Conservation (phyloP, 2,329 filamentous ascomycete species). For the Aspergillus proliferans region DNA sequence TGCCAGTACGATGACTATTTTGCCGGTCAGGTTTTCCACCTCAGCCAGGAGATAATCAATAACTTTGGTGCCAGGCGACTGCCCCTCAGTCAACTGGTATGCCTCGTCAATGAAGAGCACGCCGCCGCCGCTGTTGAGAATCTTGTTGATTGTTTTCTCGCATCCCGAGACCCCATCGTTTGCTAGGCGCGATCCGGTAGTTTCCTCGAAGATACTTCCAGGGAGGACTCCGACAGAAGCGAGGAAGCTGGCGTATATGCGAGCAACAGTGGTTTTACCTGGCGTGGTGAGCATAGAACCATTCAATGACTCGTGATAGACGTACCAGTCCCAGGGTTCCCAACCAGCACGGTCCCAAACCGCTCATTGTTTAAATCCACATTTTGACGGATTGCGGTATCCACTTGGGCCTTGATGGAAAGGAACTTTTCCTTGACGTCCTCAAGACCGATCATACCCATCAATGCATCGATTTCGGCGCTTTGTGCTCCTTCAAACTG, state of each 20-base stretch:
- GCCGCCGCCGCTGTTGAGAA: constrained; percentile 58
- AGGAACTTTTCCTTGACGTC: constrained; percentile 61
- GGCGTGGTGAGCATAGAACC: not conserved
- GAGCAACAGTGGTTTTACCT: constrained; percentile 70
- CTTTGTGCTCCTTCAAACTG: constrained; percentile 46
- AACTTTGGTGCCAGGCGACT: constrained; percentile 53
- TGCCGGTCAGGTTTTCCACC: constrained; percentile 64
- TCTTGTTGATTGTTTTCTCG: constrained; percentile 51
- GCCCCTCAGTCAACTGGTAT: constrained; percentile 62
- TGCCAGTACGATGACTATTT: constrained; percentile 65
- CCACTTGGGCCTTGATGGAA: constrained; percentile 56
- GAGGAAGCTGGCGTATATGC: constrained; percentile 63
- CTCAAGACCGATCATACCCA: constrained; percentile 67
- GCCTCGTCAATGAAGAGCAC: constrained; percentile 74
- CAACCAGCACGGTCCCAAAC: constrained; percentile 58
- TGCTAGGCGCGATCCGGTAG: constrained; percentile 61
- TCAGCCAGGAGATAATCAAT: constrained; percentile 67
- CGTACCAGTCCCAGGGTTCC: constrained; percentile 68
- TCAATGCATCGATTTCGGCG: constrained; percentile 54
- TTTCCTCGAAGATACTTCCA: constrained; percentile 57
- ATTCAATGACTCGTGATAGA: not conserved
- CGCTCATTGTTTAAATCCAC: constrained; percentile 53
- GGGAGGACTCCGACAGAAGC: constrained; percentile 56
- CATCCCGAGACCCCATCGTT: constrained; percentile 55
- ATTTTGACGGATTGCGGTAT: constrained; percentile 54